These are phyloP conservation scores for Eragrostis curvula DNA, from an alignment of 176 grass and related monocot genomes.

Conservation along the genomic window DNA sequence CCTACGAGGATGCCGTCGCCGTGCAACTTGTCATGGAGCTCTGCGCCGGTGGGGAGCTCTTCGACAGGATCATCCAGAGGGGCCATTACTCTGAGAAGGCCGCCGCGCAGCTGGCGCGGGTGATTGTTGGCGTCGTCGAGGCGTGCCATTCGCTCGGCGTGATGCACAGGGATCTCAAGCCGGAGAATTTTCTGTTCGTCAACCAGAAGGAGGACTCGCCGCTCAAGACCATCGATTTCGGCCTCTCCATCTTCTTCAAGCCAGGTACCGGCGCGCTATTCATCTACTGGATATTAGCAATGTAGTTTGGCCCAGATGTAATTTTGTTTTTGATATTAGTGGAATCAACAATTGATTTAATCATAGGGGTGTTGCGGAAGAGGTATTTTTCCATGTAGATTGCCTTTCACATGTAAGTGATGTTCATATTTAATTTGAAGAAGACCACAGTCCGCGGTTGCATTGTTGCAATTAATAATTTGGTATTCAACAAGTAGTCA, in stretches of 20 bases:
- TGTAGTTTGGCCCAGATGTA: background rate
- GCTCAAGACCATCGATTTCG: conserved; percentile 79
- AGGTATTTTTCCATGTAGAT: background rate
- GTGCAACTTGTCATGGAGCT: conserved; percentile 87
- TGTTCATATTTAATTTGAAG: background rate
- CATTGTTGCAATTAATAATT: background rate
- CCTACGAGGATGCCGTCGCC: conserved; percentile 82
- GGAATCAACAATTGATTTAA: background rate
- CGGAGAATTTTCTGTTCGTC: conserved; percentile 75
- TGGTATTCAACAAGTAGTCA: background rate
- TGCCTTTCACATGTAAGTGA: background rate
- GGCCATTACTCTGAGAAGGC: conserved; percentile 87
- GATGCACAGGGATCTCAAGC: conserved; percentile 82
- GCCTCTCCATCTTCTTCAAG: conserved; percentile 75
- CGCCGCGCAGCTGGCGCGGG: conserved; percentile 59
- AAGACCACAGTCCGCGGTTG: background rate
- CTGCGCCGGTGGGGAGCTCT: conserved; percentile 77
- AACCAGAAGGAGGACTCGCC: conserved; percentile 63
- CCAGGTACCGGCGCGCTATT: conserved; percentile 49
- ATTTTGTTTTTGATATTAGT: background rate
- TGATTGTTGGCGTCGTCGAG: conserved; percentile 66
- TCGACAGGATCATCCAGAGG: conserved; percentile 76
- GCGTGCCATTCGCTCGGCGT: conserved; percentile 75
- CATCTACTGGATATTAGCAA: background rate
- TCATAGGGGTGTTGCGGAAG: background rate